These are phyloP conservation scores for Solanum phureja DNA, from an alignment of 257 asterid species.

Conservation along the genomic window DNA sequence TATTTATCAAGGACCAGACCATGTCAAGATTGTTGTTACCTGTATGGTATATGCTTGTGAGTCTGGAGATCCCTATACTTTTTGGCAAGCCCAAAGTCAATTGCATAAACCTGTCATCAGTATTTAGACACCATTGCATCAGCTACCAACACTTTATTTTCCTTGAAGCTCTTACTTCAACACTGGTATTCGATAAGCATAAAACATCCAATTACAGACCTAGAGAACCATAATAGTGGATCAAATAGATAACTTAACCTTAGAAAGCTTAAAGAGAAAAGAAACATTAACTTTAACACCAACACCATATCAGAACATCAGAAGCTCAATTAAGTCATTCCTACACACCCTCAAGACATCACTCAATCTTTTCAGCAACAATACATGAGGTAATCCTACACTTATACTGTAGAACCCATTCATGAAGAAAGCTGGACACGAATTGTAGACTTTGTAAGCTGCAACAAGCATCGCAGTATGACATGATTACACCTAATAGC, in stretches of 20 bases:
- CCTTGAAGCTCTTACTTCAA: not conserved
- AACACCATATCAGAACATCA: not conserved
- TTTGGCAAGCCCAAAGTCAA: slow-evolving; percentile 40
- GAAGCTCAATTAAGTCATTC: not conserved
- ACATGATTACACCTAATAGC: not conserved
- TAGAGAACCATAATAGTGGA: not conserved
- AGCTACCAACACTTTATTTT: not conserved
- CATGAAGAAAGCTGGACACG: not conserved
- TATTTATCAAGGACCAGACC: not conserved
- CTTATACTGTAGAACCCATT: not conserved
- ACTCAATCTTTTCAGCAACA: not conserved
- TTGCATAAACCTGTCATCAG: slow-evolving; percentile 25
- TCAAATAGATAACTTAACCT: not conserved
- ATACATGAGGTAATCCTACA: not conserved
- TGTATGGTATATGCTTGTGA: slow-evolving; percentile 40
- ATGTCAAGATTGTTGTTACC: slow-evolving; percentile 6
- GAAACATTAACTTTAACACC: not conserved
- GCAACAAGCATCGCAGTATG: not conserved
- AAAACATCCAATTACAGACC: not conserved
- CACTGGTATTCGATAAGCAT: not conserved
- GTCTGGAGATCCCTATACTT: slow-evolving; percentile 40
- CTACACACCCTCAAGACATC: not conserved
- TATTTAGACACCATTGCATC: not conserved
- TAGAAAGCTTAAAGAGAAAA: not conserved
- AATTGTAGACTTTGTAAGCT: not conserved